Conservation (phyloP, 2,329 filamentous ascomycete genomes). For the Arthrobotrys iridis region DNA sequence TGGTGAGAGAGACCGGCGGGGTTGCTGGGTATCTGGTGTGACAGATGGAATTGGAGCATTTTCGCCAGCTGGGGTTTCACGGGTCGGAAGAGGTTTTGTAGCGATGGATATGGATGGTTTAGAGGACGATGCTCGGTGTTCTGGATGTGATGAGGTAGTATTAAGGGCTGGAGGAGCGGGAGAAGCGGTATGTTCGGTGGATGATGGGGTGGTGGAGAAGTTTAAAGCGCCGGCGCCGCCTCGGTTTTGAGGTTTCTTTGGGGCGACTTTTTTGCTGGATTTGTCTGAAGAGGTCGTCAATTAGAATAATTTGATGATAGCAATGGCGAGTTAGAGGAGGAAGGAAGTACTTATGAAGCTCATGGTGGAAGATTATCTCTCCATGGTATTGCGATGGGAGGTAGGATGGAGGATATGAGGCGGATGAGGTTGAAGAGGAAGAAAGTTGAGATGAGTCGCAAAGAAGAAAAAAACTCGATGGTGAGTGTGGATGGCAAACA, state of each 20-base stretch:
- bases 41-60: neutral
- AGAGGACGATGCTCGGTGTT: slow-evolving; percentile 24
- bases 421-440: neutral
- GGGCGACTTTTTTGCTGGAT: slow-evolving; percentile 49
- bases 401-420: neutral
- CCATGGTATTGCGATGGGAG: neutral
- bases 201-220: slow-evolving; percentile 35
- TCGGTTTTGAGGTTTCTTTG: slow-evolving; percentile 50
- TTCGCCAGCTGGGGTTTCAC: slow-evolving; percentile 12
- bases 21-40: slow-evolving; percentile 16
- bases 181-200: slow-evolving; percentile 50
- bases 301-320: neutral
- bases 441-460: slow-evolving; percentile 11
- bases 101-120: slow-evolving; percentile 36
- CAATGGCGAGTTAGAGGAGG: neutral
- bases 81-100: slow-evolving; percentile 29
- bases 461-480: neutral
- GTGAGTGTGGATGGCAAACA: neutral
- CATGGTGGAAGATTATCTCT: slow-evolving; percentile 34
- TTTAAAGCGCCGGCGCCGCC: slow-evolving; percentile 20
- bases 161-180: slow-evolving; percentile 29
- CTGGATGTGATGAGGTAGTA: slow-evolving; percentile 4
- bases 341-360: slow-evolving; percentile 47
- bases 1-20: slow-evolving; percentile 20
- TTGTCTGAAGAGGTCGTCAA: slow-evolving; percentile 18